These are phyloP conservation scores for Cyberlindnera bimundalis DNA, from an alignment of 805 yeast genomes.

Conservation along the genomic window DNA sequence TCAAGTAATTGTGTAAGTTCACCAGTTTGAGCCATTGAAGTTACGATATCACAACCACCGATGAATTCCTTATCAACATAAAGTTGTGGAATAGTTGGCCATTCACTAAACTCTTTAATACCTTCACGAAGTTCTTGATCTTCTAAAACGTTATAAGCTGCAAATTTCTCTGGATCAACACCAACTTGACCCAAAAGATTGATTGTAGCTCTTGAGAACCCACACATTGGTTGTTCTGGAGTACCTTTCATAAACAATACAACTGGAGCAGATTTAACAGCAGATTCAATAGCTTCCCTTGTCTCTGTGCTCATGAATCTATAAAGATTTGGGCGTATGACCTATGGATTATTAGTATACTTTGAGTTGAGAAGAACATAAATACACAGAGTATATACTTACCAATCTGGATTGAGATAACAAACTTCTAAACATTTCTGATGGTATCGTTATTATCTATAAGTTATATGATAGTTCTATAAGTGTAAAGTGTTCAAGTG, in stretches of 20 bases:
- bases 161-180: slow-evolving; percentile 93
- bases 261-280: slow-evolving; percentile 86
- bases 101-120: slow-evolving; percentile 88
- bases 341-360: no score
- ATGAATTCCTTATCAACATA: slow-evolving; percentile 88
- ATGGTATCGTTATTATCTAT: no score
- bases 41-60: slow-evolving; percentile 96
- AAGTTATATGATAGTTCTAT: no score
- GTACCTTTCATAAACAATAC: slow-evolving; percentile 98
- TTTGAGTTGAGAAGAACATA: no score
- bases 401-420: slow-evolving; percentile 3
- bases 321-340: slow-evolving; percentile 12
- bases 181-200: slow-evolving; percentile 94
- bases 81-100: slow-evolving; percentile 99
- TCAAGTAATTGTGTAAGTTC: slow-evolving; percentile 85
- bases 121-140: slow-evolving; percentile 94
- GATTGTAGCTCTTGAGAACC: slow-evolving; percentile 93
- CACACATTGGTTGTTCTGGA: slow-evolving; percentile 97
- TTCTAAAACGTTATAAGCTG: slow-evolving; percentile 94
- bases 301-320: slow-evolving; percentile 74
- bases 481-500: no score
- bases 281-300: slow-evolving; percentile 77
- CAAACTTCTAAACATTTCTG: slow-evolving; percentile 7
- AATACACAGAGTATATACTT: background rate
- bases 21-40: slow-evolving; percentile 88